Evolutionary conservation across 768 basidiomycete species (phyloP).

Genomic region (Phaffia australis): DNA sequence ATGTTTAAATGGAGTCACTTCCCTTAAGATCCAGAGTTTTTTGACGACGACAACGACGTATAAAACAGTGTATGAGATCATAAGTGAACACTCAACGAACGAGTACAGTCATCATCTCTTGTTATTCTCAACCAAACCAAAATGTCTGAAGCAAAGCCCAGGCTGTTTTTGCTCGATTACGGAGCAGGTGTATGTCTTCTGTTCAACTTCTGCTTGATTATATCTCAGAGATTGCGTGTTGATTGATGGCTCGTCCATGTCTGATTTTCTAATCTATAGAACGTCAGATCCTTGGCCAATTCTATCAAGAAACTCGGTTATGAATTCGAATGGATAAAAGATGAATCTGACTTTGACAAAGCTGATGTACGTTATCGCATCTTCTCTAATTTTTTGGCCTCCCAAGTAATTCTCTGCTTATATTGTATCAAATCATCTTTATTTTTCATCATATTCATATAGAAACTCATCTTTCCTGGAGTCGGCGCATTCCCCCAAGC

Average conservation of each 20-base stretch:
- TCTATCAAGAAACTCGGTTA: constrained; percentile 74
- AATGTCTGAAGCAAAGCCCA: constrained; percentile 6
- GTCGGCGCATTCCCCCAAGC: constrained; percentile 89
- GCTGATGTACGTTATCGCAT: constrained; percentile 61
- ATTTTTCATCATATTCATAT: neutral
- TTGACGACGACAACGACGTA: too few species aligned
- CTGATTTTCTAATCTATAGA: neutral
- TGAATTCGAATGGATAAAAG: constrained; percentile 76
- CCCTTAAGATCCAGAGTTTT: too few species aligned
- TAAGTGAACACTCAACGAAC: too few species aligned
- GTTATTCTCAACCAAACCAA: neutral
- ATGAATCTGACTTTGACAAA: constrained; percentile 67
- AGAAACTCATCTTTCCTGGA: constrained; percentile 95
- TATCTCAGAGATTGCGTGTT: neutral
- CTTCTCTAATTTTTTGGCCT: too few species aligned
- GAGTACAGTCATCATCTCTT: neutral
- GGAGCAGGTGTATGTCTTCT: constrained; percentile 56
- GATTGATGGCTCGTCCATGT: neutral
- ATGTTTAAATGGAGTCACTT: too few species aligned
- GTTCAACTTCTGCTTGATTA: neutral
- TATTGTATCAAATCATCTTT: too few species aligned
- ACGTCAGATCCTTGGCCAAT: constrained; percentile 87
- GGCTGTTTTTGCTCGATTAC: constrained; percentile 84
- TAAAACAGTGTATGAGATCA: too few species aligned
- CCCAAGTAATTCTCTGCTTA: too few species aligned